Evolutionary conservation across 345 rosid genomes (phyloP).

Genomic region (Ricinus communis): DNA sequence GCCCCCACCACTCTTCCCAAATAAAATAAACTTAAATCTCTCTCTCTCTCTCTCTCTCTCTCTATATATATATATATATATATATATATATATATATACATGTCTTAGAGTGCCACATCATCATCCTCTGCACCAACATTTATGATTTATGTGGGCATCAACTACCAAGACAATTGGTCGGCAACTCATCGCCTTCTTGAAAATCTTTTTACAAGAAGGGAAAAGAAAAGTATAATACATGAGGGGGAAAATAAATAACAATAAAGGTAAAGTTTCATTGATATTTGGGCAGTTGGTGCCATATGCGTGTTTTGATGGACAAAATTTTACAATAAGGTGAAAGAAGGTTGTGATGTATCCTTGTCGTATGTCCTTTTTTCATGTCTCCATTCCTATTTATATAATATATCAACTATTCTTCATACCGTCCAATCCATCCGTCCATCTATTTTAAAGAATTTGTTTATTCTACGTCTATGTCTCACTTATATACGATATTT

Average conservation of each 20-base stretch:
- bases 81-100: no score
- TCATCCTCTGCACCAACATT: slow-evolving; percentile 29
- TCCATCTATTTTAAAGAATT: no score
- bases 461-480: no score
- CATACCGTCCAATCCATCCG: no score
- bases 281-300: neutral
- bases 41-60: neutral
- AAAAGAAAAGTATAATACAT: no score
- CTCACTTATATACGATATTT: no score
- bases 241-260: neutral
- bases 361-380: slow-evolving; percentile 1
- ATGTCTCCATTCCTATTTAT: no score
- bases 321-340: neutral
- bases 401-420: no score
- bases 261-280: neutral
- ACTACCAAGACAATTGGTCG: slow-evolving; percentile 41
- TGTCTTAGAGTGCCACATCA: slow-evolving; percentile 34
- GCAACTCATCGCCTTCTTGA: slow-evolving; percentile 22
- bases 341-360: slow-evolving; percentile 14
- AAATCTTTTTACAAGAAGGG: neutral
- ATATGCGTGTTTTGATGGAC: slow-evolving; percentile 9
- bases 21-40: neutral
- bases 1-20: neutral
- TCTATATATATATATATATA: no score
- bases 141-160: slow-evolving; percentile 23